Evolutionary conservation across 257 asterid genomes (phyloP).

Genomic region (Solanum dulcamara): DNA sequence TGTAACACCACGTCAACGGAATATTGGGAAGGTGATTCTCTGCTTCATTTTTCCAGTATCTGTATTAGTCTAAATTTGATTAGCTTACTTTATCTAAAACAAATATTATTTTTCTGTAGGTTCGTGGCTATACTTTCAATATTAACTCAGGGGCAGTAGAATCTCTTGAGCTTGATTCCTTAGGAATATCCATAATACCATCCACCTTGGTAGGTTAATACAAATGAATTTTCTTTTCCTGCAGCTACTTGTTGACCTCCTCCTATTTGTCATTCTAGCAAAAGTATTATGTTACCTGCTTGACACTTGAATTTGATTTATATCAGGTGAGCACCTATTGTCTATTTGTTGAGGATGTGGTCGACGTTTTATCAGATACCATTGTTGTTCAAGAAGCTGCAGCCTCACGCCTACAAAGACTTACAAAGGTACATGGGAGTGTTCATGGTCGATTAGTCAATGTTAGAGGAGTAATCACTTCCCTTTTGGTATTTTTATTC

Average conservation of each 20-base stretch:
- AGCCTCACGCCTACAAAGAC: conserved; percentile 43
- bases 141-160: conserved; percentile 48
- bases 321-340: conserved; percentile 61
- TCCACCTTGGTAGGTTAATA: conserved; percentile 50
- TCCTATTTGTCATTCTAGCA: not conserved
- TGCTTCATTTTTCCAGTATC: not conserved
- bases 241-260: not conserved
- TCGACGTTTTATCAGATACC: conserved; percentile 39
- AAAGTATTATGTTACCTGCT: not conserved
- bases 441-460: not conserved
- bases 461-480: not conserved
- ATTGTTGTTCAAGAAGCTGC: conserved; percentile 54
- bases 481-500: not conserved
- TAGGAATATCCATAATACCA: conserved; percentile 60
- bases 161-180: conserved; percentile 60
- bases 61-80: not conserved
- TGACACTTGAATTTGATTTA: not conserved
- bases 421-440: conserved; percentile 38
- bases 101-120: conserved; percentile 17
- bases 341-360: conserved; percentile 47
- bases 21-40: conserved; percentile 44
- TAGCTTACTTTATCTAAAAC: not conserved
- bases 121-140: conserved; percentile 57
- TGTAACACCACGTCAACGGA: conserved; percentile 30
- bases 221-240: not conserved